A percentile compares a stretch with the other conserved stretches of the same genome.
phyloP scores from a whole-genome alignment of 2,329 filamentous ascomycete species.

The Ophiostoma sp. region DNA sequence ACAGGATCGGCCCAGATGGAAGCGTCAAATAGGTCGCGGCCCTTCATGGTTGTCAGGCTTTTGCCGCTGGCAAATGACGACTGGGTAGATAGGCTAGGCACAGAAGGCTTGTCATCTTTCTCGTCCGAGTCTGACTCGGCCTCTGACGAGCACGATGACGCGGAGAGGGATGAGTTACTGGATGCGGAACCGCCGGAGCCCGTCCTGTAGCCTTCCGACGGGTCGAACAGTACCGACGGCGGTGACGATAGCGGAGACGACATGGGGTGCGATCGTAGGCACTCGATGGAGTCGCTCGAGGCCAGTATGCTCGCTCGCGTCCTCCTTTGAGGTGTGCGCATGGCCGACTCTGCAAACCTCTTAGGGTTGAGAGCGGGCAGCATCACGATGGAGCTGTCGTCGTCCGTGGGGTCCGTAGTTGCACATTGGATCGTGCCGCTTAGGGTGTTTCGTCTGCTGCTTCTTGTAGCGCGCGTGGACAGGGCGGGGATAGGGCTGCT shows the following conservation, averaged over 20 bases:
- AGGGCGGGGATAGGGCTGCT: neutral
- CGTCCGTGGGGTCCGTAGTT: neutral
- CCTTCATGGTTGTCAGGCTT: slow-evolving; percentile 58
- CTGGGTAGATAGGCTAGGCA: slow-evolving; percentile 30
- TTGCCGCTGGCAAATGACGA: slow-evolving; percentile 31
- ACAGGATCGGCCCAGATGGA: slow-evolving; percentile 64
- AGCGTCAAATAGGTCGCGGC: slow-evolving; percentile 65
- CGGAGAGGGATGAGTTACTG: slow-evolving; percentile 35
- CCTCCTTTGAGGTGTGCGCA: slow-evolving; percentile 29
- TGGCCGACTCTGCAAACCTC: slow-evolving; percentile 18
- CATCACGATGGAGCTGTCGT: slow-evolving; percentile 21
- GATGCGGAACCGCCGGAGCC: slow-evolving; percentile 35
- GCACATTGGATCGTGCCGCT: neutral
- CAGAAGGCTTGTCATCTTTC: slow-evolving; percentile 36
- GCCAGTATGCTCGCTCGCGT: slow-evolving; percentile 25
- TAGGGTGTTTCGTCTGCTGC: neutral
- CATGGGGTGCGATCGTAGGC: slow-evolving; percentile 30
- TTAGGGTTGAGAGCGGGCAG: slow-evolving; percentile 18
- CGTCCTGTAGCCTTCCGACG: slow-evolving; percentile 38
- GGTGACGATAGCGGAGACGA: slow-evolving; percentile 57
- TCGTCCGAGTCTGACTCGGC: slow-evolving; percentile 39
- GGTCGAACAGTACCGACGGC: slow-evolving; percentile 49
- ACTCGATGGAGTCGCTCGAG: slow-evolving; percentile 25
- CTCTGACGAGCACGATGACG: slow-evolving; percentile 19
- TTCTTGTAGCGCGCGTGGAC: neutral